Conservation (phyloP, 1,139 yeast genomes). For the Geotrichum candidum region DNA sequence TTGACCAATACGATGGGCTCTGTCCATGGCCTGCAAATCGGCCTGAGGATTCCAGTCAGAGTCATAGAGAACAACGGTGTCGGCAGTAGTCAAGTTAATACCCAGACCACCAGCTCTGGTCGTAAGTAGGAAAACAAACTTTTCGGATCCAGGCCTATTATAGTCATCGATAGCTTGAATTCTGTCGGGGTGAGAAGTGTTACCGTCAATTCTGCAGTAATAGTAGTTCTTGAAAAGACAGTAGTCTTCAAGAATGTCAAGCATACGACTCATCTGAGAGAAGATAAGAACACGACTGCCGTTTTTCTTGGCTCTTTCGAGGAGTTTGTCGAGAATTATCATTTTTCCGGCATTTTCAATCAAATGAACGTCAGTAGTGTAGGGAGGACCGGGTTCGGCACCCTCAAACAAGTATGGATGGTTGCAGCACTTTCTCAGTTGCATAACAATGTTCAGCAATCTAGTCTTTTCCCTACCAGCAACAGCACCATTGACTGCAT, state of each 20-base stretch:
- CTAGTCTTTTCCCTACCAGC: slow-evolving; percentile 88
- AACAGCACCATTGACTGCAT: slow-evolving; percentile 89
- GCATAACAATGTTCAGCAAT: slow-evolving; percentile 90
- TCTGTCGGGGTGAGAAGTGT: slow-evolving; percentile 90
- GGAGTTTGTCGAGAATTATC: slow-evolving; percentile 78
- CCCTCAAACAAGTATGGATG: slow-evolving; percentile 97
- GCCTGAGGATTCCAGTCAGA: slow-evolving; percentile 99
- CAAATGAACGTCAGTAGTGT: slow-evolving; percentile 90
- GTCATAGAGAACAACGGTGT: slow-evolving; percentile 81
- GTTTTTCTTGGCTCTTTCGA: slow-evolving; percentile 61
- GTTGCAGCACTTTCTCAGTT: slow-evolving; percentile 89
- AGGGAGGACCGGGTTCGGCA: slow-evolving; percentile 99
- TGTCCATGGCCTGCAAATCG: slow-evolving; percentile 96
- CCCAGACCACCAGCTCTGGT: slow-evolving; percentile 99
- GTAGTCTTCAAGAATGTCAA: slow-evolving; percentile 90
- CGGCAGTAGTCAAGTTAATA: slow-evolving; percentile 89
- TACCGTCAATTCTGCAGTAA: slow-evolving; percentile 92
- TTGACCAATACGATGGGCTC: slow-evolving; percentile 98
- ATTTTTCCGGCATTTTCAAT: slow-evolving; percentile 84
- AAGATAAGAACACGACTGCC: slow-evolving; percentile 90
- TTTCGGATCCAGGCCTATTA: slow-evolving; percentile 73
- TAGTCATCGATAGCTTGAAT: slow-evolving; percentile 88
- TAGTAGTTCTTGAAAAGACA: slow-evolving; percentile 76
- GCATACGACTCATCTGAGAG: slow-evolving; percentile 89
- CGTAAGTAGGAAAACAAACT: slow-evolving; percentile 79